phyloP scores from a whole-genome alignment of 306 rosid genomes.

The Inga leiocalycina region DNA sequence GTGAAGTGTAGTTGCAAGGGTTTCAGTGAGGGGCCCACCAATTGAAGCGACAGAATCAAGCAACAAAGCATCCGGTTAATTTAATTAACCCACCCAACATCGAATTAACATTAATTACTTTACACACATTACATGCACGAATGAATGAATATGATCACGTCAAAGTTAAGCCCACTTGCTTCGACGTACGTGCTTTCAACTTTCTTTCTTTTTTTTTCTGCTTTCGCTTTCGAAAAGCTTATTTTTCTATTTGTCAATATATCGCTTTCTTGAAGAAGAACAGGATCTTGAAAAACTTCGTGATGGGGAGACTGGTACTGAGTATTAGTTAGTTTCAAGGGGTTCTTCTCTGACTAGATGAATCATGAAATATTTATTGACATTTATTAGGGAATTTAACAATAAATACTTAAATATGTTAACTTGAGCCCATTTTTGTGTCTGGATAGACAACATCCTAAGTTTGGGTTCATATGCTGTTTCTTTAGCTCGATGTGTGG shows the following conservation, averaged over 20 bases:
- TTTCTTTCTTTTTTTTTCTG: neutral
- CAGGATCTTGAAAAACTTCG: slow-evolving; percentile 19
- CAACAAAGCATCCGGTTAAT: slow-evolving; percentile 25
- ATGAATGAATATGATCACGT: neutral
- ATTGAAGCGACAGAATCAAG: slow-evolving; percentile 40
- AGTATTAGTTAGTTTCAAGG: neutral
- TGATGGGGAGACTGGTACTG: slow-evolving; percentile 2
- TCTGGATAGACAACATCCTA: neutral
- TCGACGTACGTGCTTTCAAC: neutral
- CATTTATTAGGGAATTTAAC: neutral
- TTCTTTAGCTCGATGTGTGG: neutral
- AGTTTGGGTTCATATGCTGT: neutral
- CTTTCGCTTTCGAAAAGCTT: neutral
- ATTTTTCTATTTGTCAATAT: neutral
- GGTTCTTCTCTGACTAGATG: neutral
- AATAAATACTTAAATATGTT: neutral
- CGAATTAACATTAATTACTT: neutral
- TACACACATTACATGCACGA: neutral
- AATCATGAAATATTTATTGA: neutral
- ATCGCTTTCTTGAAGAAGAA: neutral
- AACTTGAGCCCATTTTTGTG: neutral
- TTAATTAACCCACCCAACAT: slow-evolving; percentile 8
- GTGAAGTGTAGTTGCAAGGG: slow-evolving; percentile 5
- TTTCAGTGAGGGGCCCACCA: slow-evolving; percentile 31
- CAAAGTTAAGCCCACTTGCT: neutral